Evolutionary conservation across 495 filamentous ascomycete species (phyloP).

Genomic region (Penicillium flavigenum): DNA sequence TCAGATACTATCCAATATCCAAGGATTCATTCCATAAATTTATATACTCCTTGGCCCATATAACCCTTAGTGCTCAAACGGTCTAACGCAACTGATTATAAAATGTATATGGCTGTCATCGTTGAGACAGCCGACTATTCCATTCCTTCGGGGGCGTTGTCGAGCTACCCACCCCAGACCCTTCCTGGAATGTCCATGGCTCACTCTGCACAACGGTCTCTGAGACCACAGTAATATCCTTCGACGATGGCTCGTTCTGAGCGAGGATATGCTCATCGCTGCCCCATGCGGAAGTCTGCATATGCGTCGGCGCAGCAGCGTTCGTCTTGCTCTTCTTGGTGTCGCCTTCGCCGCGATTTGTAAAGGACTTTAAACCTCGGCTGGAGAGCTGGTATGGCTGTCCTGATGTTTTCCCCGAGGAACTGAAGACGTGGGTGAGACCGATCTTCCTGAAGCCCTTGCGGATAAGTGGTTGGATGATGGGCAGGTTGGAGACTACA

Average conservation of each 20-base stretch:
- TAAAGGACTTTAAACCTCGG: constrained; percentile 17
- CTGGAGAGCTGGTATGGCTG: constrained; percentile 26
- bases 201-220: constrained; percentile 35
- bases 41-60: background rate
- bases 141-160: background rate
- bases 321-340: constrained; percentile 20
- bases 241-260: constrained; percentile 11
- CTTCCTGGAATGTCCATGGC: constrained; percentile 13
- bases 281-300: constrained; percentile 27
- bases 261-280: constrained; percentile 35
- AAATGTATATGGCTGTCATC: background rate
- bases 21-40: background rate
- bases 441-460: constrained; percentile 32
- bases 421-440: constrained; percentile 32
- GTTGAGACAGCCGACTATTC: background rate
- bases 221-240: constrained; percentile 35
- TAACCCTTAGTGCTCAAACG: background rate
- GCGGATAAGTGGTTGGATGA: constrained; percentile 52
- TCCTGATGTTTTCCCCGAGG: constrained; percentile 19
- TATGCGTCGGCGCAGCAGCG: constrained; percentile 14
- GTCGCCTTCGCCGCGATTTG: constrained; percentile 11
- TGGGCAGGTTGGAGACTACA: constrained; percentile 55
- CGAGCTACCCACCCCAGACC: background rate
- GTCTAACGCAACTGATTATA: background rate
- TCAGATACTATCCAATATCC: background rate